These are phyloP conservation scores for Aspergillus floridensis DNA, from an alignment of 2,329 filamentous ascomycete genomes.

Conservation along the genomic window DNA sequence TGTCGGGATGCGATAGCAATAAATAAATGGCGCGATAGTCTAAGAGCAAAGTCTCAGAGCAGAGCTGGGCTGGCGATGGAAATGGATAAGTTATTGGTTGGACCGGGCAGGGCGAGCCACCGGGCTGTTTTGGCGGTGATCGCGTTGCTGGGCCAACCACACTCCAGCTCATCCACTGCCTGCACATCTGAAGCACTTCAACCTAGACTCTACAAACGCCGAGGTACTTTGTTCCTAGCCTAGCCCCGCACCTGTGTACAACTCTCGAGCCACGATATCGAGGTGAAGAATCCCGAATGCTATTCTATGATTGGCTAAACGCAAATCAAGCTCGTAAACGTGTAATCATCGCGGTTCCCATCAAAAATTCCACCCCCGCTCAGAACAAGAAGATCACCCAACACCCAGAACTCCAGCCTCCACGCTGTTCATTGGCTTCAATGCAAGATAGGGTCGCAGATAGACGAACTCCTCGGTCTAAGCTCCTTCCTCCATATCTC, in stretches of 20 bases:
- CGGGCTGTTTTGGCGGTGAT: background rate
- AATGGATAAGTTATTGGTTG: background rate
- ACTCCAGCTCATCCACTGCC: background rate
- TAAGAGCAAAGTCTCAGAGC: too few relatives aligned
- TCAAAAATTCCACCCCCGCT: background rate
- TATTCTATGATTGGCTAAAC: background rate
- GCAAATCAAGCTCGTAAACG: background rate
- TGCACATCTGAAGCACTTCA: background rate
- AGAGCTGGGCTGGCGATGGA: background rate
- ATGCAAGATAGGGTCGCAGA: background rate
- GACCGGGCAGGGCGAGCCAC: background rate
- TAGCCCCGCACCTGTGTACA: too few relatives aligned
- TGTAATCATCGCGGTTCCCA: background rate
- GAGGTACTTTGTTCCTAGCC: too few relatives aligned
- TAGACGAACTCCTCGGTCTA: background rate
- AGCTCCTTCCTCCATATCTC: conserved; percentile 33
- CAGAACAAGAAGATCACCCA: background rate
- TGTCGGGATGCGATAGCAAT: background rate
- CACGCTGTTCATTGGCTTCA: conserved; percentile 1
- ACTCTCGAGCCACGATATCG: too few relatives aligned
- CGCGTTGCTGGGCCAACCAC: background rate
- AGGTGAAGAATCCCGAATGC: background rate
- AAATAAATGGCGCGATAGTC: background rate
- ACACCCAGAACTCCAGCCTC: conserved; percentile 9
- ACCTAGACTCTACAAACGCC: too few relatives aligned